Evolutionary conservation across 176 grass and related monocot genomes (phyloP).

Genomic region (Ensete ventricosum): DNA sequence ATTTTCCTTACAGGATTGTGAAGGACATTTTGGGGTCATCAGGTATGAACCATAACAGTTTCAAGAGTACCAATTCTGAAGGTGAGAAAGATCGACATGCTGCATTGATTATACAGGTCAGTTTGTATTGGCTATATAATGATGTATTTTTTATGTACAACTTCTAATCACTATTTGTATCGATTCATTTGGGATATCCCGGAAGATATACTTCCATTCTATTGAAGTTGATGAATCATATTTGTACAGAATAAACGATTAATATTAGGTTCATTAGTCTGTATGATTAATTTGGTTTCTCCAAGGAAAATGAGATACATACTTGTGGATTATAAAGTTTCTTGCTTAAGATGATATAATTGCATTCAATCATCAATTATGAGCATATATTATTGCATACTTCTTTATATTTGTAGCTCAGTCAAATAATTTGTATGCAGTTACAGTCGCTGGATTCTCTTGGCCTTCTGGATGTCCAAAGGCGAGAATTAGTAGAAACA

Average conservation of each 20-base stretch:
- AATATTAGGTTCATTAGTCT: too few relatives aligned
- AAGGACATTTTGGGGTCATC: not conserved
- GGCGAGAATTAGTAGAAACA: conserved; percentile 22
- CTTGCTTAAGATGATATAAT: not conserved
- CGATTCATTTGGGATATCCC: not conserved
- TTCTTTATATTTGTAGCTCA: conserved; percentile 11
- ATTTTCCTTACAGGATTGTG: not conserved
- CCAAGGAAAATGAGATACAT: not conserved
- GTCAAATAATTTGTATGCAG: conserved; percentile 29
- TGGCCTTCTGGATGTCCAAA: conserved; percentile 43
- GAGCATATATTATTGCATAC: conserved; percentile 6
- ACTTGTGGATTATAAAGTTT: not conserved
- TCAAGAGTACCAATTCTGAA: not conserved
- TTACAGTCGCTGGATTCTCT: conserved; percentile 58
- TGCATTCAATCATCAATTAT: not conserved
- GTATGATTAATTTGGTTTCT: not conserved
- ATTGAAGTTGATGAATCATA: too few relatives aligned
- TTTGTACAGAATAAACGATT: too few relatives aligned
- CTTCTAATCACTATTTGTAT: conserved; percentile 2
- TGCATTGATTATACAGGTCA: conserved; percentile 45
- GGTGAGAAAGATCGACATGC: conserved; percentile 26
- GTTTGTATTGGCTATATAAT: conserved; percentile 22
- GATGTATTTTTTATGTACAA: not conserved
- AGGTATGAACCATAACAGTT: not conserved
- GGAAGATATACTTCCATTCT: too few relatives aligned